Base-by-base conservation (phyloP, 768 basidiomycete species). In the Coprinellus micaceus region DNA sequence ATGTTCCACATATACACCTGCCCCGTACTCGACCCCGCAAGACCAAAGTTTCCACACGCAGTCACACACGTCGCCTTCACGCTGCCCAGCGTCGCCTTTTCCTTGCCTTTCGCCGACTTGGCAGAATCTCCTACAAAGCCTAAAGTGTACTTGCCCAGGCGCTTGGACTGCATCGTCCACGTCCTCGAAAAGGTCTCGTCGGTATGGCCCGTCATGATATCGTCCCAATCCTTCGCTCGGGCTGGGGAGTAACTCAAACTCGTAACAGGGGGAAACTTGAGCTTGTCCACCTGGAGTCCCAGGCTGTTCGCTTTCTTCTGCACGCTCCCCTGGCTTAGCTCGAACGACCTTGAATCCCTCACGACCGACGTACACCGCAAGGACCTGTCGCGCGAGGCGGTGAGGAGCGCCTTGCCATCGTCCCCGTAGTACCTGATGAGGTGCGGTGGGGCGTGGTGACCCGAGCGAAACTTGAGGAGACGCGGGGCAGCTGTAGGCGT, bases 221-320 rank as follows among this genome's bases (percentile, higher is more conserved):
- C 94, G 65, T 98, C 96, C 97, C 97, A 99, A 60, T 99, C 95
- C 68, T 94, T 96, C 9, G 90, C 80, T 25, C 94, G 82, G 0
- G 87, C 77, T 1, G 84, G 79, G 1, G 93, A 94, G 68, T 85
- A 88, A 0, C 93, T 83, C 7, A 98, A 75, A 6, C 88, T 77
- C 1, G 83, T 85, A 29, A 97, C 79, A 0, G 91, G 79, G 13
- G 93, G 85, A 48, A 93, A 88, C 70, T 98, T 97, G 52, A 98
- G 80, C 0, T 86, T 86, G 2, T 86, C 79, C 6, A 94, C 71
- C 2, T 92, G 86, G 29, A 94, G 86, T 15, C 89, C 89, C 7
- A 94, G 76, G 0, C 79, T 77, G 0, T 83, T 82, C 1, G 95
- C 89, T 67, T 91, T 94, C 69, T 89, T 92, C 3, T 21, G 13